A percentile compares a stretch with the other conserved stretches of the same genome.
phyloP scores from a whole-genome alignment of 1,139 yeast species.

The Taphrina wiesneri region DNA sequence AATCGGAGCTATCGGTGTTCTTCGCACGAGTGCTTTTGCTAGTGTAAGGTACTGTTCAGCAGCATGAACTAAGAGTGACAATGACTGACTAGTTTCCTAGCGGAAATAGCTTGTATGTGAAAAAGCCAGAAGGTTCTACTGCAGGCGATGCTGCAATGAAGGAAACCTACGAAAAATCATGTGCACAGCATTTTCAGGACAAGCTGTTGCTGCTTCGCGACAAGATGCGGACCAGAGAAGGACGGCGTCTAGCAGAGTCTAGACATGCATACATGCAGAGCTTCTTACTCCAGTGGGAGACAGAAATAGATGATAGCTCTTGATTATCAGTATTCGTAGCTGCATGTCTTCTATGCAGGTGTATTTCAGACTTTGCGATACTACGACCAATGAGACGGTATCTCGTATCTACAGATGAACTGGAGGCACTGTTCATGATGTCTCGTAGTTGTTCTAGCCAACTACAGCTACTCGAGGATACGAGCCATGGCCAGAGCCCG shows the following conservation, averaged over 20 bases:
- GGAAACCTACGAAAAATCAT: background rate
- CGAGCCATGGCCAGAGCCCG: too few relatives aligned
- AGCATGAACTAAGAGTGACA: too few relatives aligned
- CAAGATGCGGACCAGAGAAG: slow-evolving; percentile 45
- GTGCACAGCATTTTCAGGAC: slow-evolving; percentile 44
- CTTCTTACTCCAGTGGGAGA: slow-evolving; percentile 3
- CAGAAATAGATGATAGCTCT: background rate
- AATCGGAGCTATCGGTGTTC: slow-evolving; percentile 47
- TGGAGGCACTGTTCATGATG: too few relatives aligned
- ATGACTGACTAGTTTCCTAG: background rate
- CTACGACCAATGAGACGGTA: background rate
- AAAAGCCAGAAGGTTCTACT: background rate
- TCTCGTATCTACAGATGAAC: too few relatives aligned
- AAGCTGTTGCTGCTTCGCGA: slow-evolving; percentile 44
- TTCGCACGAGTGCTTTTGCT: slow-evolving; percentile 46
- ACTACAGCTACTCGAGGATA: too few relatives aligned
- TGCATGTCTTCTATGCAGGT: too few relatives aligned
- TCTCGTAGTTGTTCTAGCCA: too few relatives aligned
- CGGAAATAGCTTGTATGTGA: slow-evolving; percentile 1
- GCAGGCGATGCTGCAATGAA: background rate
- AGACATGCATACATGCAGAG: slow-evolving; percentile 40
- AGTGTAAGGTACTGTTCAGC: slow-evolving; percentile 41
- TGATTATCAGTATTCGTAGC: too few relatives aligned
- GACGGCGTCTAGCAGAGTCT: slow-evolving; percentile 41
- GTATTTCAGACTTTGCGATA: background rate